Evolutionary conservation across 1,284 basidiomycete species (phyloP).

Genomic region (Ganoderma lucidum): DNA sequence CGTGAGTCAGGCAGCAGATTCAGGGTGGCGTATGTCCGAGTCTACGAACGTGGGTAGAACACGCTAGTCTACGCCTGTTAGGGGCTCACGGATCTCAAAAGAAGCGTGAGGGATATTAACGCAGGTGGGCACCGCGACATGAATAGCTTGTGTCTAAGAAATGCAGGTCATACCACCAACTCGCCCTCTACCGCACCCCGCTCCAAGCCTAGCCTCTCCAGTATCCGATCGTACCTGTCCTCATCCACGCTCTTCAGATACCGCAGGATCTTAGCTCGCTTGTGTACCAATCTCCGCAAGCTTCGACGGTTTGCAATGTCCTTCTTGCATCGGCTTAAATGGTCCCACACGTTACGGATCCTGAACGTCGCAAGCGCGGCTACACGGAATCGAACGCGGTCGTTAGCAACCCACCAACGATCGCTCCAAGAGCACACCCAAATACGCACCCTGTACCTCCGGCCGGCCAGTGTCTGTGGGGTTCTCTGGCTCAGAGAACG

Average conservation of each 20-base stretch:
- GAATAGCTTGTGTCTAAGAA: conserved; percentile 25
- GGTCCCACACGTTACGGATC: conserved; percentile 85
- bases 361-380: conserved; percentile 88
- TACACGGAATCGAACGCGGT: conserved; percentile 41
- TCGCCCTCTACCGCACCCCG: conserved; percentile 89
- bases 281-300: conserved; percentile 80
- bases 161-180: conserved; percentile 59
- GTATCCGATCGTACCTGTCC: conserved; percentile 76
- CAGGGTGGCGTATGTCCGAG: not conserved
- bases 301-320: conserved; percentile 84
- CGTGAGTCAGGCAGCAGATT: not conserved
- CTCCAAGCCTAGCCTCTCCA: conserved; percentile 83
- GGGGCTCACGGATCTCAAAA: conserved; percentile 16
- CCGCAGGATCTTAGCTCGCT: conserved; percentile 84
- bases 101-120: conserved; percentile 10
- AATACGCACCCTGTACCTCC: conserved; percentile 84
- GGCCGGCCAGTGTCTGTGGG: conserved; percentile 83
- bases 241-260: conserved; percentile 79
- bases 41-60: not conserved
- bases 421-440: conserved; percentile 2
- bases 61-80: conserved; percentile 1
- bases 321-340: conserved; percentile 73
- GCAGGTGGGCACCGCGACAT: conserved; percentile 17
- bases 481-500: conserved; percentile 78
- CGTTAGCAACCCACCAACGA: conserved; percentile 10